Evolutionary conservation across 2,329 filamentous ascomycete genomes (phyloP).

Genomic region (Verticillium alfalfae): DNA sequence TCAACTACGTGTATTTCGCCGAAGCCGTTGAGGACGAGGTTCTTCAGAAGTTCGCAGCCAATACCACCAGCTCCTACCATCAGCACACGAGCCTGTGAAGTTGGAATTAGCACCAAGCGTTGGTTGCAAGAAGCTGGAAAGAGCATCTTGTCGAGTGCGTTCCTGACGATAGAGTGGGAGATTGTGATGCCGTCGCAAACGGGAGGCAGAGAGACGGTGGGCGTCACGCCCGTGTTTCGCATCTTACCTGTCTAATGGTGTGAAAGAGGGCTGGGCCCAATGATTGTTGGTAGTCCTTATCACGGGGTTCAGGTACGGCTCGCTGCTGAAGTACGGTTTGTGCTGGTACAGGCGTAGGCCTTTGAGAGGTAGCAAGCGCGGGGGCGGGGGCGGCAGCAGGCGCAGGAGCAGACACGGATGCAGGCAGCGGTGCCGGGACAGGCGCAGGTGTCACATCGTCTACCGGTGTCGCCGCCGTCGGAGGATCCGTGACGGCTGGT

Average conservation of each 20-base stretch:
- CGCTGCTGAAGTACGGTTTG: constrained; percentile 9
- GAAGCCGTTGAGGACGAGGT: constrained; percentile 86
- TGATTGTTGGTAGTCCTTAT: constrained; percentile 58
- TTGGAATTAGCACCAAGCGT: constrained; percentile 23
- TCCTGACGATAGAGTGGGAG: background rate
- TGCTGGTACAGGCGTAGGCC: background rate
- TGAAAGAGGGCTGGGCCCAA: constrained; percentile 60
- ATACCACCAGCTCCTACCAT: constrained; percentile 97
- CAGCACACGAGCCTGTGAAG: constrained; percentile 69
- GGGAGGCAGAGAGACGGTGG: background rate
- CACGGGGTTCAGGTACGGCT: constrained; percentile 30
- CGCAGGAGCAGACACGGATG: background rate
- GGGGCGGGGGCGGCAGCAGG: background rate
- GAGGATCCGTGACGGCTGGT: constrained; percentile 3
- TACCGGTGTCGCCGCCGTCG: constrained; percentile 3
- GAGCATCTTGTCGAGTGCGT: background rate
- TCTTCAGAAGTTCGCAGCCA: constrained; percentile 95
- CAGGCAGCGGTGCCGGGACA: background rate
- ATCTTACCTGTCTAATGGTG: constrained; percentile 62
- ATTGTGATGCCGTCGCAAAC: background rate
- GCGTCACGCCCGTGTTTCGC: background rate
- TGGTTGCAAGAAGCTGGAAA: constrained; percentile 1
- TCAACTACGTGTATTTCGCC: constrained; percentile 93
- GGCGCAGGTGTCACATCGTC: constrained; percentile 3
- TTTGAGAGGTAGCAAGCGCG: background rate